Evolutionary conservation across 1,139 yeast species (phyloP), one percentile per base, ranked within the genome.

Genomic region (Geotrichum europaeum): DNA sequence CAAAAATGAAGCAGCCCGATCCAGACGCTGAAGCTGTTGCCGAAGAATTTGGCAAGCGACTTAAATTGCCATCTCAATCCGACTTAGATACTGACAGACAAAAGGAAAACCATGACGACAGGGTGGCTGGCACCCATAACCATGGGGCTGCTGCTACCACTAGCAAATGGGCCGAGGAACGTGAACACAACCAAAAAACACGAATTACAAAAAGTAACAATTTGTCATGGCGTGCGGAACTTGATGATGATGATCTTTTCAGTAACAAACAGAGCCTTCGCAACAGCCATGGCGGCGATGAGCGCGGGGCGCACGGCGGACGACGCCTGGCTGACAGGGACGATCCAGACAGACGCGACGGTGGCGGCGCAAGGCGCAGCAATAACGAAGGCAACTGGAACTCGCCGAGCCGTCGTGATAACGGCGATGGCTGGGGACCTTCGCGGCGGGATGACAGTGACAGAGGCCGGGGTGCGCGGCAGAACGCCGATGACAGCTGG

Each of bases 141-240:
- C 47, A 40, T 15, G 22, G 9, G 3, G 47, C 40, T 12, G 18
- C 18, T n/a, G n/a, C 47, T n/a, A 12, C 47, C 9, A 12, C 30
- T 12, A 55, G 57, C 49, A 47, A 36, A 28, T 55, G 57, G 57
- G 45, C 52, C 15, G 52, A 55, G 10, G 57, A 55, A 9, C 57
- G 57, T 13, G 57, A 55, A 32, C 57, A 53, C 10, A 49, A 55
- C 24, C 25, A 40, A n/a, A 40, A 40, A 22, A 10, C 47, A n/a
- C 47, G 47, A 40, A 5, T n/a, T 4, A 40, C 18, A 1, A 40
- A 40, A n/a, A 40, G 10, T 15, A 15, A 4, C 47, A 40, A 40
- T 40, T 15, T 40, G 9, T 40, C 47, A 15, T 40, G 57, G 30
- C 18, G 49, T 3, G 50, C 49, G 49, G 36, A 55, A 49, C 52